Evolutionary conservation across 768 basidiomycete species (phyloP), one percentile per base, ranked within the genome.

Genomic region (Scleroderma bovista): DNA sequence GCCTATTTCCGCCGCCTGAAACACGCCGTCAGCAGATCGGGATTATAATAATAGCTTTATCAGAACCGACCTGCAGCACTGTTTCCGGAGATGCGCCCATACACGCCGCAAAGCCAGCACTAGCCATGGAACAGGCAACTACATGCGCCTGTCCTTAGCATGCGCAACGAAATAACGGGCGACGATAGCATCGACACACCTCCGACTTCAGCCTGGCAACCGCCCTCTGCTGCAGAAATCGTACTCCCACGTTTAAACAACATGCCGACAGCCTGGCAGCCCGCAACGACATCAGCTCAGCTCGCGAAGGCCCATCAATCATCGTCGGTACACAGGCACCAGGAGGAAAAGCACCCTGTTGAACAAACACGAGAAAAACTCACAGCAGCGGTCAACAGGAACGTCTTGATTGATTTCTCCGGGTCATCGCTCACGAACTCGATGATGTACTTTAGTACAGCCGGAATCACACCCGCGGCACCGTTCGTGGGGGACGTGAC

Each of bases 51-150:
- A 10, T 47, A 38, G 31, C 19, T 37, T 47, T 40, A 24, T 32
- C 9, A 48, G 34, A 4, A 57, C 70, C 49, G 50, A 83, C 84
- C 71, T 90, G 88, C 15, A 90, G 69, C 5, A 90, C 83, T 10
- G 84, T 90, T 65, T 90, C 88, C 9, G 89, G 89, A 2, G 85
- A 79, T 36, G 86, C 89, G 51, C 94, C 94, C 85, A 96, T 88
- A 62, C 91, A 94, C 6, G 94, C 94, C 3, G 91, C 87, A 61
- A 95, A 94, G 1, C 89, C 94, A 41, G 86, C 93, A 47, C 86
- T 86, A 0, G 93, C 95, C 95, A 97, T 97, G 3, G 92, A 91
- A 61, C 91, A 92, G 2, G 95, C 94, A 37, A 97, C 95, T 80
- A 47, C 26, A 24, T 9, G 26, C 26, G 26, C 26, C 26, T 29